Conservation (phyloP, 805 yeast genomes). For the Lipomyces starkeyi region DNA sequence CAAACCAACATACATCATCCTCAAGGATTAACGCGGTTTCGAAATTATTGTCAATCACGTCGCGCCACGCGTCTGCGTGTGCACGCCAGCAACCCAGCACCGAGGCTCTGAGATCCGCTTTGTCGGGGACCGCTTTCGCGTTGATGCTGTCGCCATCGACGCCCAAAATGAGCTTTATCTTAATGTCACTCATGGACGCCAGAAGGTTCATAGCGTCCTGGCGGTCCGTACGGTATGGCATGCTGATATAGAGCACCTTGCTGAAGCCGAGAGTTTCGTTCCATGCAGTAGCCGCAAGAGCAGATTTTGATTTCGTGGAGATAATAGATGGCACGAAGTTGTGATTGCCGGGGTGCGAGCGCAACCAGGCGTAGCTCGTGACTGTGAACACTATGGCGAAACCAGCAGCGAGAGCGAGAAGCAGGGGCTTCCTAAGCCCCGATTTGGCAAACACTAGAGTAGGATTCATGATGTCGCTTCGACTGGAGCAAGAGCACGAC, state of each 20-base stretch:
- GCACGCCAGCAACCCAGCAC: constrained; percentile 32
- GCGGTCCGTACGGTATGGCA: constrained; percentile 30
- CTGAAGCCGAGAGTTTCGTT: constrained; percentile 26
- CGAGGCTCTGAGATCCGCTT: constrained; percentile 9
- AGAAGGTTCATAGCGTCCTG: constrained; percentile 24
- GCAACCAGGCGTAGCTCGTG: too few species aligned
- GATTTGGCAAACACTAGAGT: too few species aligned
- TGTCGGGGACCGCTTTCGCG: constrained; percentile 24
- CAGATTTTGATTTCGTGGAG: too few species aligned
- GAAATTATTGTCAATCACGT: constrained; percentile 20
- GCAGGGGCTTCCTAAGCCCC: too few species aligned
- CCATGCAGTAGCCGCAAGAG: too few species aligned
- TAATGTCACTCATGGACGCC: constrained; percentile 18
- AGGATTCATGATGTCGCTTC: too few species aligned
- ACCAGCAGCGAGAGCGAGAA: too few species aligned
- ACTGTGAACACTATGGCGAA: too few species aligned
- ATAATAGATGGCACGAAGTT: too few species aligned
- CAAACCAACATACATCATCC: constrained; percentile 19
- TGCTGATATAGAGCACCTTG: constrained; percentile 20
- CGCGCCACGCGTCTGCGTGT: constrained; percentile 27
- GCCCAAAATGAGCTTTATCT: constrained; percentile 17
- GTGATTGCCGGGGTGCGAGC: too few species aligned
- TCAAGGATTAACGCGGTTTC: constrained; percentile 27
- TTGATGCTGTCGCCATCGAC: constrained; percentile 17
- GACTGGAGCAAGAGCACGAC: too few species aligned